Conservation (phyloP, 805 yeast species). For the Maudiozyma barnettii region DNA sequence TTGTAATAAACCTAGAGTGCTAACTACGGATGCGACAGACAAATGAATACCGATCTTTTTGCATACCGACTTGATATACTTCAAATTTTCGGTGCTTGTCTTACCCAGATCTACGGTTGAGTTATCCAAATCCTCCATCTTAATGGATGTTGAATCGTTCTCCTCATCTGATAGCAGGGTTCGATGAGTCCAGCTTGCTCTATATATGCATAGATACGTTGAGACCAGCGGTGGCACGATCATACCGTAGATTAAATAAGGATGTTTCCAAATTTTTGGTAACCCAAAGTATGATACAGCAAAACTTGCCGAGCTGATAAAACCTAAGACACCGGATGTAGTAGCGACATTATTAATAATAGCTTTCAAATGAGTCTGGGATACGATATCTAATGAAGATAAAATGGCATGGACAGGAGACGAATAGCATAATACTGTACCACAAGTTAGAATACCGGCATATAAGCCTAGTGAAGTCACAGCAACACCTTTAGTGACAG, state of each 20-base stretch:
- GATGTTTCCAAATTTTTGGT: constrained; percentile 52
- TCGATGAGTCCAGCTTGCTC: background rate
- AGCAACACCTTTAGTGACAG: constrained; percentile 53
- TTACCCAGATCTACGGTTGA: constrained; percentile 20
- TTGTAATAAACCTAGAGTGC: constrained; percentile 18
- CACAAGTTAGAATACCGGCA: constrained; percentile 35
- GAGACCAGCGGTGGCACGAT: constrained; percentile 16
- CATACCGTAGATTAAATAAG: constrained; percentile 58
- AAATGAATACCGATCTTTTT: constrained; percentile 12
- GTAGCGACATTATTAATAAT: constrained; percentile 10
- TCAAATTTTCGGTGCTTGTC: background rate
- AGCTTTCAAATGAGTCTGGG: constrained; percentile 5
- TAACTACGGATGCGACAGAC: constrained; percentile 7
- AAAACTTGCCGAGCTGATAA: constrained; percentile 42
- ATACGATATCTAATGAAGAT: constrained; percentile 14
- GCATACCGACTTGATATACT: background rate
- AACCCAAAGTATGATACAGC: constrained; percentile 48
- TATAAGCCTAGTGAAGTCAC: constrained; percentile 60
- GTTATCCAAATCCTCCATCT: constrained; percentile 11
- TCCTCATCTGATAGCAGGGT: background rate
- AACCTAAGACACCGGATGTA: constrained; percentile 31
- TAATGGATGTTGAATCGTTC: background rate
- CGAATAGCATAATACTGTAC: constrained; percentile 16
- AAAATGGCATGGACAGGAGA: constrained; percentile 10
- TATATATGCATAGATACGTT: constrained; percentile 8